A percentile compares a stretch with the other conserved stretches of the same genome.
Conservation (phyloP, 306 rosid species). For the Citrullus amarus region DNA sequence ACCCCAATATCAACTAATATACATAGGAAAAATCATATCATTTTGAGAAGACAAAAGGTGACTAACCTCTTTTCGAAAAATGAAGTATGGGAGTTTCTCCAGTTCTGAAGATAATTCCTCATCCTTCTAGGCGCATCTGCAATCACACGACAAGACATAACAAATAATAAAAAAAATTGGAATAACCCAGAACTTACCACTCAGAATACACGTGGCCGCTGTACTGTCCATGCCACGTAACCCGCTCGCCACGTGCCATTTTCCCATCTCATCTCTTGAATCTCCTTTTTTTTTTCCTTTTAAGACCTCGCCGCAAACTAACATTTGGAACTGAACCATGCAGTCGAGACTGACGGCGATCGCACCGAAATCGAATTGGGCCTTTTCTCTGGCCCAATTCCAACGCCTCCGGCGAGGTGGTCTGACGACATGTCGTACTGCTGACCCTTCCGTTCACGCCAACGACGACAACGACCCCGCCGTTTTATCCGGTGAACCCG, state of each 20-base stretch:
- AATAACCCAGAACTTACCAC: neutral
- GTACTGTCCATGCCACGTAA: conserved; percentile 21
- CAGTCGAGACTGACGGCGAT: conserved; percentile 26
- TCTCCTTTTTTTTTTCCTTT: neutral
- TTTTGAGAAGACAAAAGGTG: no score
- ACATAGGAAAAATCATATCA: no score
- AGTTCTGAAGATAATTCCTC: neutral
- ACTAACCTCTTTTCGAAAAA: neutral
- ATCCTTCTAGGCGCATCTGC: neutral
- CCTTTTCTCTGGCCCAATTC: neutral
- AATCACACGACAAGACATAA: neutral
- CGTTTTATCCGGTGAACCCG: conserved; percentile 20
- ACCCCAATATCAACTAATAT: no score
- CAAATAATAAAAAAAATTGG: neutral
- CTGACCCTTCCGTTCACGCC: conserved; percentile 49
- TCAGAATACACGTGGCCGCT: neutral
- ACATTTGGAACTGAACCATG: conserved; percentile 8
- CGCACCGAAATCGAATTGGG: conserved; percentile 10
- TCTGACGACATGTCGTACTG: conserved; percentile 32
- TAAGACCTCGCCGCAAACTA: neutral
- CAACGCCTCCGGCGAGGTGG: conserved; percentile 16
- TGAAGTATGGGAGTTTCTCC: neutral
- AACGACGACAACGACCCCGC: conserved; percentile 36
- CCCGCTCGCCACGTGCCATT: conserved; percentile 16
- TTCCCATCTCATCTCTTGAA: conserved; percentile 22